Percentiles rank a stretch among this genome's conserved stretches.
phyloP scores from a whole-genome alignment of 2,329 filamentous ascomycete species.

The Xylariaceae sp. region DNA sequence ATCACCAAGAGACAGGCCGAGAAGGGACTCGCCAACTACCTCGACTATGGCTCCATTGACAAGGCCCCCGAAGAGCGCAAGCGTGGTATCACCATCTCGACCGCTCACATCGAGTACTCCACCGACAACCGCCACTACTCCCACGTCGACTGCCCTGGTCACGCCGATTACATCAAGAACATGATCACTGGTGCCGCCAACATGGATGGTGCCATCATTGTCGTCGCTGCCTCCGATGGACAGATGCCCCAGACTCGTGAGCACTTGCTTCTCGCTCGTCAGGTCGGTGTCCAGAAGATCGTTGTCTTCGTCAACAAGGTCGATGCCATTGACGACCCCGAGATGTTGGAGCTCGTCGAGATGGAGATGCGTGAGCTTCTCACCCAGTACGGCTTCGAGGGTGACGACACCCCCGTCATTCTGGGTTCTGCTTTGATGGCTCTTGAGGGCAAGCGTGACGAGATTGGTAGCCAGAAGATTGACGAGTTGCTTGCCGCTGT shows the following conservation, averaged over 20 bases:
- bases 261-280: slow-evolving; percentile 93
- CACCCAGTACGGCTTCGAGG: slow-evolving; percentile 88
- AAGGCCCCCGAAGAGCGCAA: slow-evolving; percentile 99
- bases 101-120: slow-evolving; percentile 96
- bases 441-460: slow-evolving; percentile 76
- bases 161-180: slow-evolving; percentile 99
- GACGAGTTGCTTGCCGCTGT: slow-evolving; percentile 87
- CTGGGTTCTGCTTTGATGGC: slow-evolving; percentile 96
- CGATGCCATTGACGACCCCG: slow-evolving; percentile 92
- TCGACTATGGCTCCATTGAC: slow-evolving; percentile 97
- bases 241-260: slow-evolving; percentile 99
- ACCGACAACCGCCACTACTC: slow-evolving; percentile 95
- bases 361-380: slow-evolving; percentile 99
- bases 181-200: slow-evolving; percentile 99
- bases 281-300: slow-evolving; percentile 96
- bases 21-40: slow-evolving; percentile 89
- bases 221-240: slow-evolving; percentile 95
- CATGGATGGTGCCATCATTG: slow-evolving; percentile 99
- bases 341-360: slow-evolving; percentile 99
- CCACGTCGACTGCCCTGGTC: slow-evolving; percentile 98
- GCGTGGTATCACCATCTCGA: slow-evolving; percentile 99
- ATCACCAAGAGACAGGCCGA: slow-evolving; percentile 98
- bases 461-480: slow-evolving; percentile 83
- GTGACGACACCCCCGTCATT: slow-evolving; percentile 94
- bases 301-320: slow-evolving; percentile 99